phyloP scores from a whole-genome alignment of 768 basidiomycete genomes.

The Leccinellum rugosiceps region DNA sequence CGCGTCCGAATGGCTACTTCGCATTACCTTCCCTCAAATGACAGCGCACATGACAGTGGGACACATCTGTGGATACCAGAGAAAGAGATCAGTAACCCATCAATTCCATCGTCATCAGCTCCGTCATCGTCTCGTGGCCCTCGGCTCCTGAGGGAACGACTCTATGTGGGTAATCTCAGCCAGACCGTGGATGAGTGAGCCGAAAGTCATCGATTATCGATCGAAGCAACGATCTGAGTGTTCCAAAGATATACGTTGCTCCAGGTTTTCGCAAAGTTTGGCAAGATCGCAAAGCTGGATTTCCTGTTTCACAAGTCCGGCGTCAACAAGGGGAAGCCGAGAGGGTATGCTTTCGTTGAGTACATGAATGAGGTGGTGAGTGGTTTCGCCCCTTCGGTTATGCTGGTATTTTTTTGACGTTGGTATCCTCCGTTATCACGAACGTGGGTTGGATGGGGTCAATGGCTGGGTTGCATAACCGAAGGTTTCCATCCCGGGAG shows the following conservation, averaged over 20 bases:
- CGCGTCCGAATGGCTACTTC: constrained; percentile 10
- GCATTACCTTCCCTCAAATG: neutral
- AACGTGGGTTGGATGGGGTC: constrained; percentile 18
- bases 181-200: constrained; percentile 83
- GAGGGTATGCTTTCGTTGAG: constrained; percentile 95
- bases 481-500: constrained; percentile 15
- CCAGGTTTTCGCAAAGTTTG: constrained; percentile 88
- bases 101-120: neutral
- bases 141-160: constrained; percentile 58
- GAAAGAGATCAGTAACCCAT: constrained; percentile 22
- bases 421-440: constrained; percentile 19
- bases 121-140: constrained; percentile 26
- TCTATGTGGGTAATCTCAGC: constrained; percentile 90
- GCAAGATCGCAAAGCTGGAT: constrained; percentile 90
- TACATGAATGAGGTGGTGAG: constrained; percentile 77
- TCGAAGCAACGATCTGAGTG: constrained; percentile 9
- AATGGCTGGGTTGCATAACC: constrained; percentile 16
- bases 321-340: constrained; percentile 82
- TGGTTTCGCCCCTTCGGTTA: constrained; percentile 26
- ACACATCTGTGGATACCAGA: constrained; percentile 34
- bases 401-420: constrained; percentile 25
- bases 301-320: constrained; percentile 96
- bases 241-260: constrained; percentile 74
- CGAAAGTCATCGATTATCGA: neutral
- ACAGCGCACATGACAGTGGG: constrained; percentile 4